Evolutionary conservation across 2,329 filamentous ascomycete genomes (phyloP).

Genomic region (Aschersonia sp.): DNA sequence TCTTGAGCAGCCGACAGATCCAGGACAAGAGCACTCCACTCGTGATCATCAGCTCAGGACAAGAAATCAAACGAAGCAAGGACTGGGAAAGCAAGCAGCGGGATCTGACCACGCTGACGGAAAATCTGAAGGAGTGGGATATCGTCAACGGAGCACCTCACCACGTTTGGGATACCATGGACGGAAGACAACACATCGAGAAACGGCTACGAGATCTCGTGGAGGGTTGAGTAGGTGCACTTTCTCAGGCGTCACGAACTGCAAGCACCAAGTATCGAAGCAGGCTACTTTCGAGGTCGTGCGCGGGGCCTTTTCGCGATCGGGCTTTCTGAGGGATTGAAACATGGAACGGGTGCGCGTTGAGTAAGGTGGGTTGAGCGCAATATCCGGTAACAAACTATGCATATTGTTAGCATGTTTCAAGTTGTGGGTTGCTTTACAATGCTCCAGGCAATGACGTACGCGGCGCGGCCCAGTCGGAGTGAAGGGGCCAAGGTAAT

Average conservation of each 20-base stretch:
- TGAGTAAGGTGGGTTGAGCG: background rate
- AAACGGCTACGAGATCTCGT: conserved; percentile 62
- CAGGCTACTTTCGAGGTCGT: background rate
- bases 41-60: conserved; percentile 69
- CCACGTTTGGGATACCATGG: conserved; percentile 64
- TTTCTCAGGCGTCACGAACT: background rate
- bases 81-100: conserved; percentile 77
- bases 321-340: background rate
- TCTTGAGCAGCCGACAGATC: conserved; percentile 63
- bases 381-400: background rate
- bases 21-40: conserved; percentile 63
- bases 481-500: background rate
- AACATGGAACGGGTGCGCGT: background rate
- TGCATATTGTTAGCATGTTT: background rate
- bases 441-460: background rate
- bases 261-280: background rate
- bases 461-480: background rate
- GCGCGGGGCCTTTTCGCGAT: background rate
- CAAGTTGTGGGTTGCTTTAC: background rate
- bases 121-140: conserved; percentile 71
- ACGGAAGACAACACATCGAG: conserved; percentile 64
- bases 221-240: background rate
- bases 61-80: conserved; percentile 47
- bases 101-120: conserved; percentile 67
- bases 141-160: conserved; percentile 74